Evolutionary conservation across 345 rosid genomes (phyloP), one percentile per base, ranked within the genome.

Genomic region (Populus simonii): DNA sequence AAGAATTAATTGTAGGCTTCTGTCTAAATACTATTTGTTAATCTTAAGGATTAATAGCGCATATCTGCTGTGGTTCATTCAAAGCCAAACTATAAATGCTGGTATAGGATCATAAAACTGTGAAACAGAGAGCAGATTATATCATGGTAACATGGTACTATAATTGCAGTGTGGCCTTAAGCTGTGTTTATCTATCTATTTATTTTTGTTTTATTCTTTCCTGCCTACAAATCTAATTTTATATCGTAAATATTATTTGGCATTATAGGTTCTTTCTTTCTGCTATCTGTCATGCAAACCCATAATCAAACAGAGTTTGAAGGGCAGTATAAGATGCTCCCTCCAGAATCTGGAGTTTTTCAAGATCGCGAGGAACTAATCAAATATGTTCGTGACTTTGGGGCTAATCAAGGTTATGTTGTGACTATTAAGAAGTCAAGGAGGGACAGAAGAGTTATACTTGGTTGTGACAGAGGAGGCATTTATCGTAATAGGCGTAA

Each of bases 381-480:
- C 47, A 76, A 79, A 69, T 83, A 86, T 71, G 89, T 78, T 63
- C 81, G 89, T 59, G 86, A 84, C 45, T 82, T 78, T 71, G 87
- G 89, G 29, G 85, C 87, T 59, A 75, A 57, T 65, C 86, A 86
- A 79, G 89, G 89, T 51, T 86, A 86, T 76, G 87, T 86, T 25
- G 89, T 84, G 39, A 86, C 89, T 25, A 86, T 86, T 74, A 86
- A 86, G 72, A 86, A 86, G 80, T 86, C 89, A 12, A 84, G 87
- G 74, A 86, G 68, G 81, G 89, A 84, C 29, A 80, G 79, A 78
- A 86, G 89, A 76, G 89, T 86, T 57, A 84, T 86, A 61, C 89
- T 84, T 80, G 89, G 89, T 15, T 86, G 89, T 78, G 87, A 86
- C 35, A 82, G 89, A 82, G 89, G 89, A 43, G 89, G 89, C 49